These are phyloP conservation scores for Alternaria sp. DNA, from an alignment of 2,329 filamentous ascomycete genomes.

Conservation along the genomic window DNA sequence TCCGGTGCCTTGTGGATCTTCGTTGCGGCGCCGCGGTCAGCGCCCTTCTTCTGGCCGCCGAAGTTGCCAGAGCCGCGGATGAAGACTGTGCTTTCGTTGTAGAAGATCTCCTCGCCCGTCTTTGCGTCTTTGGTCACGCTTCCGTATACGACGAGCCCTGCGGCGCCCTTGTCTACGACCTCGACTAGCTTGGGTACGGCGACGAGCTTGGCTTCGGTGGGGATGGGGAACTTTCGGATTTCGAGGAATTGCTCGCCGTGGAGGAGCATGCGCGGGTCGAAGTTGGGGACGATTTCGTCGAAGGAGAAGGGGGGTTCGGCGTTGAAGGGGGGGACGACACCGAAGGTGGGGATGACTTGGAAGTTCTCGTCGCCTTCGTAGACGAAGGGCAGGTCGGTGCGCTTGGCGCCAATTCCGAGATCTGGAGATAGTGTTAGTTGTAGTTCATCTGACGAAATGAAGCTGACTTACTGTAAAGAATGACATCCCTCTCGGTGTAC, in stretches of 20 bases:
- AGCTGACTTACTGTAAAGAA: conserved; percentile 74
- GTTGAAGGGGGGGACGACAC: conserved; percentile 93
- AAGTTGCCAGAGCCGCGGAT: conserved; percentile 91
- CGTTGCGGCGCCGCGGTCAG: conserved; percentile 79
- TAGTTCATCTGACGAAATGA: neutral
- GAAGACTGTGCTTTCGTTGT: conserved; percentile 95
- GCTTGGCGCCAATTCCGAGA: conserved; percentile 89
- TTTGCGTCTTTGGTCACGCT: conserved; percentile 83
- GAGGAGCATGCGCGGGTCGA: conserved; percentile 97
- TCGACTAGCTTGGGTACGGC: conserved; percentile 84
- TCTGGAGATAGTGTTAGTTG: conserved; percentile 53
- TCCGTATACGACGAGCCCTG: conserved; percentile 80
- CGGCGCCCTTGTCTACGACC: conserved; percentile 93
- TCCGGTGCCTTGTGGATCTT: conserved; percentile 79
- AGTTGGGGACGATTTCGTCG: conserved; percentile 88
- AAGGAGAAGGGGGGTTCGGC: conserved; percentile 80
- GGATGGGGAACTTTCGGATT: conserved; percentile 88
- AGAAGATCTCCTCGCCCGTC: conserved; percentile 90
- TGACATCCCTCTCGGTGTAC: conserved; percentile 85
- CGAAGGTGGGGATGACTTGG: conserved; percentile 92
- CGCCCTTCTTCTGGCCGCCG: conserved; percentile 77
- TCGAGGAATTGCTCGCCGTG: conserved; percentile 99
- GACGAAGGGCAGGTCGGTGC: conserved; percentile 82
- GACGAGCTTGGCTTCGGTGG: conserved; percentile 77
- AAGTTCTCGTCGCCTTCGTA: conserved; percentile 93